A percentile compares a stretch with the other conserved stretches of the same genome.
Evolutionary conservation across 2,329 filamentous ascomycete species (phyloP).

Genomic region (Albophoma yamanashiensis): DNA sequence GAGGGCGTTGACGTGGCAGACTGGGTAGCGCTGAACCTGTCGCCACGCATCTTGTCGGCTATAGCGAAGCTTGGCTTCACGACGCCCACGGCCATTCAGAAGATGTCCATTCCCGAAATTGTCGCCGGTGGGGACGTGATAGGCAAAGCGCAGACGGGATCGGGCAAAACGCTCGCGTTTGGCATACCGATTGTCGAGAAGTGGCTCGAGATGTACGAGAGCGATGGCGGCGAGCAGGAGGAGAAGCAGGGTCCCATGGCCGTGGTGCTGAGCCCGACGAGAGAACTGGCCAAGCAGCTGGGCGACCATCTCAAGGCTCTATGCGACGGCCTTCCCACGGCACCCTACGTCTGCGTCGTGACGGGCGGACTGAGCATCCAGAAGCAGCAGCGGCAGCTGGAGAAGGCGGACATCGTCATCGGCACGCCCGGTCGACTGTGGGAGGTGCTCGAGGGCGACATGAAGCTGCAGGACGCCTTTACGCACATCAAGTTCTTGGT

Average conservation of each 20-base stretch:
- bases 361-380: slow-evolving; percentile 90
- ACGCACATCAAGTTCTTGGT: slow-evolving; percentile 72
- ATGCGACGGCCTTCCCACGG: slow-evolving; percentile 48
- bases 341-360: slow-evolving; percentile 71
- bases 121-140: slow-evolving; percentile 80
- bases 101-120: slow-evolving; percentile 69
- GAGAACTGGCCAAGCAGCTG: slow-evolving; percentile 90
- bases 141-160: slow-evolving; percentile 92
- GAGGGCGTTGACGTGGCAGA: slow-evolving; percentile 60
- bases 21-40: slow-evolving; percentile 69
- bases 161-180: slow-evolving; percentile 92
- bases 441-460: slow-evolving; percentile 78
- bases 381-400: slow-evolving; percentile 81
- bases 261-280: slow-evolving; percentile 78
- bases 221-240: slow-evolving; percentile 20
- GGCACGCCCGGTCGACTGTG: slow-evolving; percentile 87
- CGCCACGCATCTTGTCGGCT: slow-evolving; percentile 58
- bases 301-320: slow-evolving; percentile 70
- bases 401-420: slow-evolving; percentile 82
- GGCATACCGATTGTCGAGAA: slow-evolving; percentile 85
- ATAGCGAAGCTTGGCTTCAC: slow-evolving; percentile 71
- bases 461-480: slow-evolving; percentile 58
- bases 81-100: slow-evolving; percentile 75
- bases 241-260: slow-evolving; percentile 49
- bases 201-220: slow-evolving; percentile 49